Base-by-base conservation (phyloP, 805 yeast species). In the Spathaspora boniae region DNA sequence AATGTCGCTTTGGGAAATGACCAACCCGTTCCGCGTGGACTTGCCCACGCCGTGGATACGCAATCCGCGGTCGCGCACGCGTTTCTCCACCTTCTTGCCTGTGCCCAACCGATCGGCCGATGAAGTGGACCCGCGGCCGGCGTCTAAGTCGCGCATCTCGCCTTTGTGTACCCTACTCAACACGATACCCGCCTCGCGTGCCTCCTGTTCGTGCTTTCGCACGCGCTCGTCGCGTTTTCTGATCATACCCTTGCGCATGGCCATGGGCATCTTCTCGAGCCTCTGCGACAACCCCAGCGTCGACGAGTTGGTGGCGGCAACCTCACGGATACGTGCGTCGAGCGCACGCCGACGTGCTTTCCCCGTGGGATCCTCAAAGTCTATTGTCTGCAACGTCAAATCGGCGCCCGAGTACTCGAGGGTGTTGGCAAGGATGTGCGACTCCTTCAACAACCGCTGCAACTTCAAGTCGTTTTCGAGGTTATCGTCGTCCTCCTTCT, bases 101-200 rank as follows among this genome's bases (percentile, higher is more conserved):
- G 60, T 61, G 36, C 81, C 84, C 24, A 80, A 64, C 28, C 80
- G 51, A 39, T 67, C 75, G 26, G 75, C 68, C n/a, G 65, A 49
- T 9, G 67, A 58, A 9, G 78, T 73, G 12, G 70, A 70, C 6
- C 80, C 78, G 37, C 66, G 64, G 32, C 82, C 86, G 30, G 68
- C 62, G 44, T 74, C 68, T 44, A 76, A 51, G 37, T 65, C 66
- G 48, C 93, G 68, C 37, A 81, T 65, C 42, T 81, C 76, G 5
- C 87, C 89, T 58, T 79, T 81, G 47, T 69, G 71, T 18, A 72
- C 78, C 49, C 74, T 80, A 3, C 95, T 78, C 28, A 91, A 64
- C n/a, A 93, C 73, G 37, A 91, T 85, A 9, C 98, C 98, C 4
- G 94, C 95, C 14, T 91, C 91, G 42, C 68, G 73, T 6, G 98